phyloP scores from a whole-genome alignment of 345 rosid genomes.

The Eucalyptus sp. region DNA sequence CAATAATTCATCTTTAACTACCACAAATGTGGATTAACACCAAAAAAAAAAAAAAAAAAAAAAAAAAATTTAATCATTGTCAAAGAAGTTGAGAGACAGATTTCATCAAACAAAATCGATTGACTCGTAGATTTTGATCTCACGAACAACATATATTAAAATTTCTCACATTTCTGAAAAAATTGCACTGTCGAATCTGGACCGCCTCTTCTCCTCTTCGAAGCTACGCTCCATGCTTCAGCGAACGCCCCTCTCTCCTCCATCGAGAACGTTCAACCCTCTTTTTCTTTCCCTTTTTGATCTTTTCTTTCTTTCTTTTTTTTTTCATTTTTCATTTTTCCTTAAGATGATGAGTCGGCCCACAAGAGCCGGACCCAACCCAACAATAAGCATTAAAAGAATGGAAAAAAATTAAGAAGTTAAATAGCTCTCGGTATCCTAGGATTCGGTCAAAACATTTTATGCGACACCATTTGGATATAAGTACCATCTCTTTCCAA shows the following conservation, averaged over 20 bases:
- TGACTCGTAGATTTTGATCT: neutral
- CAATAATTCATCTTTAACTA: neutral
- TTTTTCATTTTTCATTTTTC: neutral
- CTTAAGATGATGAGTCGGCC: neutral
- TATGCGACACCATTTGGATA: neutral
- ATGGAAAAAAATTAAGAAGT: neutral
- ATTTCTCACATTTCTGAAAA: neutral
- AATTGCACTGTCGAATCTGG: neutral
- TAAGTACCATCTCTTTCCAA: neutral
- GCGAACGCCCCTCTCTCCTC: neutral
- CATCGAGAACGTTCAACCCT: neutral
- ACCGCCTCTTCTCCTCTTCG: neutral
- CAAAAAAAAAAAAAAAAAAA: neutral
- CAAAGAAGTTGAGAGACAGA: neutral
- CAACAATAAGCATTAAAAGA: neutral
- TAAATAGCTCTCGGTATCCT: neutral
- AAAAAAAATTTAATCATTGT: neutral
- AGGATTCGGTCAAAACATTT: neutral
- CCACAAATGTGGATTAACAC: neutral
- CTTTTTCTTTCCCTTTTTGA: neutral
- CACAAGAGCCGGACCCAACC: neutral
- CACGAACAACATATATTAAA: neutral
- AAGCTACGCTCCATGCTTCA: neutral
- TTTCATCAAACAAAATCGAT: neutral
- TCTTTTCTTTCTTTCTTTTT: rapidly evolving